Evolutionary conservation across 1,284 basidiomycete species (phyloP).

Genomic region (Phellinidium pouzarii): DNA sequence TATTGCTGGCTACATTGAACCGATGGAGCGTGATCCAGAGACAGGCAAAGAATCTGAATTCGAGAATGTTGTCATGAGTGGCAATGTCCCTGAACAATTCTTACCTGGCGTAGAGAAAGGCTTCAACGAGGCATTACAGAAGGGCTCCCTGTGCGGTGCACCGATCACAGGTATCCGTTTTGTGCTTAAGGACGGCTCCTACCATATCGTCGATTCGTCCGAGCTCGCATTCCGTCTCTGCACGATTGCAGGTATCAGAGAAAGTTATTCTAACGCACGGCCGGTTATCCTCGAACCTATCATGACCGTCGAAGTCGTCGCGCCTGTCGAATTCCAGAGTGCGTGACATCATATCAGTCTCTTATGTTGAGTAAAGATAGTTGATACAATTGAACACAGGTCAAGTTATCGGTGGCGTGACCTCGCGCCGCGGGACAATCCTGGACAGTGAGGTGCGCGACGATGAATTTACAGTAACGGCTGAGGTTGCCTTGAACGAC

Average conservation of each 20-base stretch:
- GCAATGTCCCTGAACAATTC: slow-evolving; percentile 86
- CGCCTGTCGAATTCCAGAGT: slow-evolving; percentile 96
- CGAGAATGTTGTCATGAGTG: slow-evolving; percentile 87
- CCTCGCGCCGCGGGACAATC: slow-evolving; percentile 91
- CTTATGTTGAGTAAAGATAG: background rate
- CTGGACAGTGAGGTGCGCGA: slow-evolving; percentile 95
- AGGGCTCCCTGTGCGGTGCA: slow-evolving; percentile 88
- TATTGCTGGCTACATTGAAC: slow-evolving; percentile 89
- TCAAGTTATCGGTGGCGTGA: slow-evolving; percentile 90
- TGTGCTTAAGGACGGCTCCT: slow-evolving; percentile 88
- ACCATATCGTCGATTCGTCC: slow-evolving; percentile 95
- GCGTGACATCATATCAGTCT: slow-evolving; percentile 23
- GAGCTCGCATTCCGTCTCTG: slow-evolving; percentile 94
- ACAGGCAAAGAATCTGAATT: slow-evolving; percentile 86
- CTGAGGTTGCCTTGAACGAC: slow-evolving; percentile 94
- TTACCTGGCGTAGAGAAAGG: slow-evolving; percentile 98
- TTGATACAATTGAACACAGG: slow-evolving; percentile 32
- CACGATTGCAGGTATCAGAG: slow-evolving; percentile 89
- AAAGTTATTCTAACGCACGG: slow-evolving; percentile 73
- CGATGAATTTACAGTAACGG: slow-evolving; percentile 91
- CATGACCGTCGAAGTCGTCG: slow-evolving; percentile 98
- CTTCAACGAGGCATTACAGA: slow-evolving; percentile 91
- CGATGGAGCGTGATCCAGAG: slow-evolving; percentile 76
- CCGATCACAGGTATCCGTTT: slow-evolving; percentile 83
- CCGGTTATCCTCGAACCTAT: slow-evolving; percentile 93